These are phyloP conservation scores for Paracoccidioides lutzii DNA, from an alignment of 2,329 filamentous ascomycete genomes.

Conservation along the genomic window DNA sequence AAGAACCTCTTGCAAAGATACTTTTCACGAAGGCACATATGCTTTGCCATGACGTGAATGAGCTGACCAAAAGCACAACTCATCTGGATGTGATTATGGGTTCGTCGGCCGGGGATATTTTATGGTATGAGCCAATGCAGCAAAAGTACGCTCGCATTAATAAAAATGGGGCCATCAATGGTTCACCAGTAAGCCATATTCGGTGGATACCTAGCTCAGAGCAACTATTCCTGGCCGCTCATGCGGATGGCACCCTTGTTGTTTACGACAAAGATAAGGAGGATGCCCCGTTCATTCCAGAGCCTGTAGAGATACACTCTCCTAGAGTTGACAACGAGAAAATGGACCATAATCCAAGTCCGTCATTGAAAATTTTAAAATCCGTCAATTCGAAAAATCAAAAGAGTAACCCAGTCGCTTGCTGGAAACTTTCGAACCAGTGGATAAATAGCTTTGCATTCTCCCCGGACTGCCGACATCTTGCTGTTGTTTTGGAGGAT, in stretches of 20 bases:
- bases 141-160: constrained; percentile 93
- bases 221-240: constrained; percentile 78
- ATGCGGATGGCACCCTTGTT: constrained; percentile 79
- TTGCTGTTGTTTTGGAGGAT: constrained; percentile 86
- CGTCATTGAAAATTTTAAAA: constrained; percentile 60
- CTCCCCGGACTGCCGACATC: constrained; percentile 72
- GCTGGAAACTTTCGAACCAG: constrained; percentile 86
- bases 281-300: constrained; percentile 63
- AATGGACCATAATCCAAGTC: constrained; percentile 17
- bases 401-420: constrained; percentile 80
- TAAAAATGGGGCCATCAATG: constrained; percentile 89
- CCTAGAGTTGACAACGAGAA: constrained; percentile 20
- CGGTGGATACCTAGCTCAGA: constrained; percentile 91
- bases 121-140: constrained; percentile 96
- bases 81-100: constrained; percentile 92
- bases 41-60: constrained; percentile 85
- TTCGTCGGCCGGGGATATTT: constrained; percentile 90
- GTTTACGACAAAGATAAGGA: constrained; percentile 98
- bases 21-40: constrained; percentile 94
- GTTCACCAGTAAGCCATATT: constrained; percentile 72
- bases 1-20: constrained; percentile 88
- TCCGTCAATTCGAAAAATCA: constrained; percentile 91
- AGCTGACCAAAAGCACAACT: constrained; percentile 59
- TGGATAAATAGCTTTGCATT: constrained; percentile 85
- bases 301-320: constrained; percentile 38